Conservation (phyloP, 1,139 yeast genomes). For the Blastobotrys apis region DNA sequence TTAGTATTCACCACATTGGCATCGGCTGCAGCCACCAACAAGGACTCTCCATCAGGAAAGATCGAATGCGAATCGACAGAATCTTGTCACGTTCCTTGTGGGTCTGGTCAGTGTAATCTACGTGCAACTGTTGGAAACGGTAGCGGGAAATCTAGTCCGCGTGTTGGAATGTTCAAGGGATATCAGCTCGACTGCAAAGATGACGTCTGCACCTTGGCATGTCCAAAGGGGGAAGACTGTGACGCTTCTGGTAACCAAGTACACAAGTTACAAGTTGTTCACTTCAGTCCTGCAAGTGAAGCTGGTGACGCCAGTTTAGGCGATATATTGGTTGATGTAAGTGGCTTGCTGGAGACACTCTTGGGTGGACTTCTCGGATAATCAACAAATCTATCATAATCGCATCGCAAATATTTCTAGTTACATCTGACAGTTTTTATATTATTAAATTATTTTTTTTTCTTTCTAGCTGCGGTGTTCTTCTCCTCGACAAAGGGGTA, state of each 20-base stretch:
- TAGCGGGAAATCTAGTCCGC: background rate
- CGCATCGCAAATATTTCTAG: no score
- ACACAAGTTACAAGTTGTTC: no score
- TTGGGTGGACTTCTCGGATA: no score
- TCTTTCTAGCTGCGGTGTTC: no score
- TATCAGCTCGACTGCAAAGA: conserved; percentile 1
- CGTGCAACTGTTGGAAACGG: background rate
- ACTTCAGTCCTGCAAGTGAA: no score
- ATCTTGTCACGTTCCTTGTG: background rate
- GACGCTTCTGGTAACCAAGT: background rate
- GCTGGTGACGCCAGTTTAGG: no score
- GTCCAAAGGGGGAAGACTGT: conserved; percentile 1
- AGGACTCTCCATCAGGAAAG: background rate
- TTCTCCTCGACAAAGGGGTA: background rate
- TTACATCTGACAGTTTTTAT: no score
- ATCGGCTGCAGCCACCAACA: background rate
- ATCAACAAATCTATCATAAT: no score
- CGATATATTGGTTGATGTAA: no score
- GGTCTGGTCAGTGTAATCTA: background rate
- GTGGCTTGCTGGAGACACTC: no score
- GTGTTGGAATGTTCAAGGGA: background rate
- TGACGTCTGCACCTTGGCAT: background rate
- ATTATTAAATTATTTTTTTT: no score
- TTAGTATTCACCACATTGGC: background rate
- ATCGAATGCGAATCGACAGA: background rate